Base-by-base conservation (phyloP, 345 rosid species). In the Microcos paniculata region DNA sequence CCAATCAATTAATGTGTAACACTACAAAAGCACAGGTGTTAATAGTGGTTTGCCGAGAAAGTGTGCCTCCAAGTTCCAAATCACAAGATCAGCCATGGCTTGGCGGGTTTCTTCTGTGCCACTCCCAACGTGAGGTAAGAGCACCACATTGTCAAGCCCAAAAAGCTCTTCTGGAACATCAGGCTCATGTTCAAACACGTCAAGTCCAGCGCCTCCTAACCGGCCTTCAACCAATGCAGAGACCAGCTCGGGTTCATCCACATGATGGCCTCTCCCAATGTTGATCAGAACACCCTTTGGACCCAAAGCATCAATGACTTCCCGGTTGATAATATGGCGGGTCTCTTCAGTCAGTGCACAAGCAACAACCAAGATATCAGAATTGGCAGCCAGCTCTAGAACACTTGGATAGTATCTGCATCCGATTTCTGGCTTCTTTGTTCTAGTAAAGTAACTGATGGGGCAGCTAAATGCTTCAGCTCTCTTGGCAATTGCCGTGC, bases 401-500 rank as follows among this genome's bases (percentile, higher is more conserved):
- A 86, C 84, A 13, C 80, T 83, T 3, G 92, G 82, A 66, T 82
- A 76, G 67, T 90, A 90, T 64, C 83, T 87, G 88, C 90, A 91
- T 53, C 62, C 79, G 6, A 64, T 68, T 11, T 76, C 78, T 69
- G 85, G 45, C 77, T 90, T 90, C 77, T 78, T 59, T 31, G 90
- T 77, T 79, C 93, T 89, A 2, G 90, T 74, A 83, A 78, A 80
- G 85, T 92, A 92, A 71, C 82, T 82, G n/a, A 88, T 84, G 30
- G 94, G 84, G 78, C 94, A 92, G 76, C 80, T 81, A 80, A 92
- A 90, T 45, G 91, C 97, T 79, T 89, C 88, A 45, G 92, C 94
- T 82, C 97, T 88, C 84, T 83, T 83, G 0, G 93, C 93, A 48
- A 88, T 79, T 66, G 93, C 94, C 66, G 85, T 71, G 64, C 97